Evolutionary conservation across 352 stramenopile species (phyloP).

Genomic region (Thraustochytrium striatum): DNA sequence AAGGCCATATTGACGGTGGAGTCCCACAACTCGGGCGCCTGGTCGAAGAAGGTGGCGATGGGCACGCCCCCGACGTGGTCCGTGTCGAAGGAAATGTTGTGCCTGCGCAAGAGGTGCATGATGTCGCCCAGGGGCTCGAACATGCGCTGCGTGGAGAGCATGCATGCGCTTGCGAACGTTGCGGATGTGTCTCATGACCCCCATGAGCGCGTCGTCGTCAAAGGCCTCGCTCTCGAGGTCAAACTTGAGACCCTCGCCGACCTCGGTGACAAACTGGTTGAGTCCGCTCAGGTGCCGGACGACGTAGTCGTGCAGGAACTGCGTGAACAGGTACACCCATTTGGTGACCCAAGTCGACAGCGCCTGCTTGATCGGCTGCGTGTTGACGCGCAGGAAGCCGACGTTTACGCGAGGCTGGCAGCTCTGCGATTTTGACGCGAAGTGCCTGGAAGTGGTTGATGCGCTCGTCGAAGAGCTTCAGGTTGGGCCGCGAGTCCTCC

Average conservation of each 20-base stretch:
- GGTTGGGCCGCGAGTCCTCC: constrained; percentile 67
- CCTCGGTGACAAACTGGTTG: constrained; percentile 75
- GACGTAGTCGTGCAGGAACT: constrained; percentile 82
- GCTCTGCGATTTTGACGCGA: constrained; percentile 88
- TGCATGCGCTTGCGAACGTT: constrained; percentile 87
- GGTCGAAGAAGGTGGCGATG: constrained; percentile 81
- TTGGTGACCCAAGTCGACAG: constrained; percentile 88
- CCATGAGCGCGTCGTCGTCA: constrained; percentile 77
- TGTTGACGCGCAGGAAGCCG: constrained; percentile 83
- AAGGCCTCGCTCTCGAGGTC: constrained; percentile 66
- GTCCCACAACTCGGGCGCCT: constrained; percentile 90
- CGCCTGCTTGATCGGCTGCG: constrained; percentile 87
- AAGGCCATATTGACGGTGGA: constrained; percentile 96
- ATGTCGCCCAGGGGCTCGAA: constrained; percentile 88
- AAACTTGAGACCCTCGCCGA: constrained; percentile 71
- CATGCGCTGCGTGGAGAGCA: constrained; percentile 80
- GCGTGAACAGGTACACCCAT: constrained; percentile 88
- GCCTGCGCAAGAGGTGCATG: constrained; percentile 84
- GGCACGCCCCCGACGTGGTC: not conserved
- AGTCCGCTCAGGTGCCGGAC: constrained; percentile 60
- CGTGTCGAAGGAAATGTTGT: constrained; percentile 86
- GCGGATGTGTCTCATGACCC: constrained; percentile 90
- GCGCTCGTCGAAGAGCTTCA: constrained; percentile 89
- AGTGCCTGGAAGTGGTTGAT: constrained; percentile 70
- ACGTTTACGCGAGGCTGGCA: constrained; percentile 80